Conservation (phyloP, 768 basidiomycete species). For the Boletellus ananas region DNA sequence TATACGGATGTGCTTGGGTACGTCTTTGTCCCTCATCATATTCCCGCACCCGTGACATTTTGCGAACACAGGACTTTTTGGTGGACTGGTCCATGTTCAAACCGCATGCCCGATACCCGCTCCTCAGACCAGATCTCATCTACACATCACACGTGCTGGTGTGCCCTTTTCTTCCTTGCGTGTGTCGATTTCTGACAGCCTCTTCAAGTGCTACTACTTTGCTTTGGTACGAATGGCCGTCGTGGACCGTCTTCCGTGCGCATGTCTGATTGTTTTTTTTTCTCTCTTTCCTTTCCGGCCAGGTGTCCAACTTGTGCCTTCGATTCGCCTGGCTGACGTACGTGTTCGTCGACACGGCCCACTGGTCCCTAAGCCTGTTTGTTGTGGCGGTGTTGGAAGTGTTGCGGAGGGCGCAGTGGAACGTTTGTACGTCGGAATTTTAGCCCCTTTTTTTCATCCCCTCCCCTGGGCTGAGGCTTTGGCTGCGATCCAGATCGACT, state of each 20-base stretch:
- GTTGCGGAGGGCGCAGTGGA: constrained; percentile 82
- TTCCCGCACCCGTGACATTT: neutral
- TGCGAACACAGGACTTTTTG: constrained; percentile 56
- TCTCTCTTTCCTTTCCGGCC: neutral
- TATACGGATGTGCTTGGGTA: constrained; percentile 79
- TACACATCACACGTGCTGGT: constrained; percentile 63
- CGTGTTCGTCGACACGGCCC: constrained; percentile 52
- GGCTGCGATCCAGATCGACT: constrained; percentile 49
- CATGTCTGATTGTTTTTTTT: too few relatives aligned
- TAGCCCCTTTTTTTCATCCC: constrained; percentile 1
- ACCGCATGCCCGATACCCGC: constrained; percentile 47
- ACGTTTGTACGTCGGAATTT: constrained; percentile 58
- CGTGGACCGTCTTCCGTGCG: too few relatives aligned
- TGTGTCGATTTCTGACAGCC: neutral
- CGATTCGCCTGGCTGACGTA: constrained; percentile 83
- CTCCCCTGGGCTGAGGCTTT: neutral
- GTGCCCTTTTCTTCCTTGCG: constrained; percentile 9
- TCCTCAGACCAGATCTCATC: constrained; percentile 70
- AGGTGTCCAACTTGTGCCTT: constrained; percentile 68
- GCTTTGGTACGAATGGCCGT: constrained; percentile 51
- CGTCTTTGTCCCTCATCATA: constrained; percentile 15
- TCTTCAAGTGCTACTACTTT: constrained; percentile 62
- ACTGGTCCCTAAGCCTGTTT: constrained; percentile 56
- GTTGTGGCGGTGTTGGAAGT: constrained; percentile 70
- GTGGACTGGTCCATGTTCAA: constrained; percentile 89